Conservation (phyloP, 2,329 filamentous ascomycete genomes). For the Claviceps pusilla region DNA sequence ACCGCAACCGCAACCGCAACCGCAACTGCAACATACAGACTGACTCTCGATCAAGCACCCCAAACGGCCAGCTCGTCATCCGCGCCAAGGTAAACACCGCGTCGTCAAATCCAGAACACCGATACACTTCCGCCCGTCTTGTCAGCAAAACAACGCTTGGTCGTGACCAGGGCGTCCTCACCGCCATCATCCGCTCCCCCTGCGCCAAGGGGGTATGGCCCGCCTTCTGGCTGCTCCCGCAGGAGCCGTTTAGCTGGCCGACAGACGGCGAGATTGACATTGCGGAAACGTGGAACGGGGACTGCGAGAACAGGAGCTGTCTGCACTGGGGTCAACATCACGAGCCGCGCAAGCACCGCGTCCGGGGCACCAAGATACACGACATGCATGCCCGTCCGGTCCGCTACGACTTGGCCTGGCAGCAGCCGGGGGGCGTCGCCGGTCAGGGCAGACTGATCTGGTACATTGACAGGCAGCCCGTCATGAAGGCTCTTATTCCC, state of each 20-base stretch:
- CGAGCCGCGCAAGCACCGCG: conserved; percentile 41
- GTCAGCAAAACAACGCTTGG: conserved; percentile 36
- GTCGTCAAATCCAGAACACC: conserved; percentile 21
- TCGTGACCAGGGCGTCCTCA: conserved; percentile 35
- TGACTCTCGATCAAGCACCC: conserved; percentile 19
- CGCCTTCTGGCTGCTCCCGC: conserved; percentile 45
- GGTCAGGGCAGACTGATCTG: conserved; percentile 36
- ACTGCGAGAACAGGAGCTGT: conserved; percentile 38
- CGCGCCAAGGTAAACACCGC: conserved; percentile 29
- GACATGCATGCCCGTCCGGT: conserved; percentile 32
- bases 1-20: no score
- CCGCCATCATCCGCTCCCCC: conserved; percentile 35
- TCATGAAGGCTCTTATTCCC: conserved; percentile 42
- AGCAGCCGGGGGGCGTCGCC: conserved; percentile 27
- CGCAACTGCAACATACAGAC: not conserved
- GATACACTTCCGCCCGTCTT: conserved; percentile 40
- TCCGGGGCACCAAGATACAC: conserved; percentile 33
- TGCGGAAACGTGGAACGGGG: conserved; percentile 46
- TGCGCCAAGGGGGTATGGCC: conserved; percentile 45
- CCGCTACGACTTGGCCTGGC: conserved; percentile 42
- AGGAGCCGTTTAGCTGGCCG: conserved; percentile 44
- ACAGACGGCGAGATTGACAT: conserved; percentile 46
- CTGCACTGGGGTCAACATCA: conserved; percentile 44
- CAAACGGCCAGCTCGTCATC: conserved; percentile 35
- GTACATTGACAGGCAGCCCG: conserved; percentile 41